Evolutionary conservation across 768 basidiomycete genomes (phyloP).

Genomic region (Kwoniella heveanensis): DNA sequence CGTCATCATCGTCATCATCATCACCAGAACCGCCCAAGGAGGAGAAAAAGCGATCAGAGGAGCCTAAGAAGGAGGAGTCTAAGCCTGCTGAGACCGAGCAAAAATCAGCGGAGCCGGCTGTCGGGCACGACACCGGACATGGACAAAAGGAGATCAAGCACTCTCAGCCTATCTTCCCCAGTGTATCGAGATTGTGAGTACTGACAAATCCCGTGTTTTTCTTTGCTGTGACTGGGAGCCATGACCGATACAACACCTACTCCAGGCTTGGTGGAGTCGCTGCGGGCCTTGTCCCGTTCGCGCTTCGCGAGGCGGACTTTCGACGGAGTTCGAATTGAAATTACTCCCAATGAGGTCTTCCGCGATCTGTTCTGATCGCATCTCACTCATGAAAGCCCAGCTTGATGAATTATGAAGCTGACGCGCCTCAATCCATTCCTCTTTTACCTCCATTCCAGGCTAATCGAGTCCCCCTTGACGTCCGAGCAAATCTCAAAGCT

Average conservation of each 20-base stretch:
- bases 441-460: slow-evolving; percentile 38
- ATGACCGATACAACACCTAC: too few species aligned
- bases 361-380: too few species aligned
- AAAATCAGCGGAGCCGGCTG: neutral
- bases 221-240: too few species aligned
- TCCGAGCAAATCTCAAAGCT: slow-evolving; percentile 62
- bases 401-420: too few species aligned
- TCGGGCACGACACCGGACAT: slow-evolving; percentile 20
- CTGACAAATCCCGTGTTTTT: too few species aligned
- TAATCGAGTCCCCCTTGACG: slow-evolving; percentile 47
- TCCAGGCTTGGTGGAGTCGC: too few species aligned
- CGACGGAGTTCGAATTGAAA: too few species aligned
- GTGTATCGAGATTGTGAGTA: slow-evolving; percentile 72
- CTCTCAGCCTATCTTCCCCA: slow-evolving; percentile 78
- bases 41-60: slow-evolving; percentile 19
- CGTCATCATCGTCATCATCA: neutral
- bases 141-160: slow-evolving; percentile 58
- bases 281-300: too few species aligned
- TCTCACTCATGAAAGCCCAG: too few species aligned
- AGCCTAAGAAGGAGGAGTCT: slow-evolving; percentile 27
- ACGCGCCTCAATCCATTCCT: too few species aligned
- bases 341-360: too few species aligned
- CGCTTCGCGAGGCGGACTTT: too few species aligned
- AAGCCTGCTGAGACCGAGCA: slow-evolving; percentile 7
- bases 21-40: neutral